Evolutionary conservation across 805 yeast genomes (phyloP), one percentile per base, ranked within the genome.

Genomic region (Scheffersomyces stipitis): DNA sequence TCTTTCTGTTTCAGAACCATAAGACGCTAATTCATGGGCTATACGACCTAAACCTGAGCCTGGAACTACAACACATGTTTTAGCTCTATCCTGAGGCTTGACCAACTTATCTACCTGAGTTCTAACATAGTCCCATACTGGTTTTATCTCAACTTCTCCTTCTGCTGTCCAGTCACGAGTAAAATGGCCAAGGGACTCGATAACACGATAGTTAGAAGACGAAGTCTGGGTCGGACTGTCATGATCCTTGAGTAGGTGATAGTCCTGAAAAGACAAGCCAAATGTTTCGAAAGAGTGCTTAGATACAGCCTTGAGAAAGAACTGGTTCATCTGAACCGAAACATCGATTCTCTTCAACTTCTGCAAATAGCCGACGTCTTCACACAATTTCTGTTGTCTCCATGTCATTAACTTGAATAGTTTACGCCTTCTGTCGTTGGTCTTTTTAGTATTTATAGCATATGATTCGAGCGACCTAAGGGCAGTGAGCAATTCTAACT

Each of bases 1-100:
- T 5, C 64, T 41, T 31, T 70, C 63, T 29, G 69, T 71, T 8
- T 39, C 41, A 59, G 22, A n/a, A 2, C 44, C 51, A 38, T 51
- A 14, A 3, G 12, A 8, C 2, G 80, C 66, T 17, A 87, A 41
- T 41, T 81, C 86, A 52, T 80, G 81, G 1, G 96, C 81, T 0
- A 88, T 63, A 45, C 88, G 66, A 0, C 96, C 96, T 17, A 85
- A 66, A 0, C 98, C 98, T 1, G 93, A 78, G 0, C 98, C 98
- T 0, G 98, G 97, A 1, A 86, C 76, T 3, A 90, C 61, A 0
- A 87, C 71, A 9, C 76, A 60, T 0, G 86, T 76, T 4, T 64
- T 60, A 0, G 39, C 13, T 26, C 61, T 50, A 20, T 62, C 58
- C 5, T 44, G 39, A n/a, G 31, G 42, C 5, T 48, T 58, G 44